Conservation (phyloP, 2,329 filamentous ascomycete species). For the Aspergillus sp. region DNA sequence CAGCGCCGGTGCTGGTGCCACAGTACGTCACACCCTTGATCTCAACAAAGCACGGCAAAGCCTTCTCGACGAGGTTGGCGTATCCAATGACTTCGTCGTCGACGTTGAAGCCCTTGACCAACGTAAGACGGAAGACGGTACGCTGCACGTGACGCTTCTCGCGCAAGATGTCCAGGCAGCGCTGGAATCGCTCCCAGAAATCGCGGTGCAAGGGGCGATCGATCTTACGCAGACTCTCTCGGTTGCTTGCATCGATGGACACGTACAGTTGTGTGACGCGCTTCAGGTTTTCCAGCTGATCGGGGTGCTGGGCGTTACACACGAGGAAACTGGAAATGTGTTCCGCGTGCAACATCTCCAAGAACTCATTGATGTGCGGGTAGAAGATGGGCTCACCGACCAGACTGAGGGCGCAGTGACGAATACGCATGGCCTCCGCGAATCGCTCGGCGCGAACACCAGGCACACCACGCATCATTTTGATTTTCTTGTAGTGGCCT, state of each 20-base stretch:
- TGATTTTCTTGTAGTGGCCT: constrained; percentile 95
- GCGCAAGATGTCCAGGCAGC: constrained; percentile 84
- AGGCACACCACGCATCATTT: constrained; percentile 91
- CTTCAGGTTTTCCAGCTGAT: constrained; percentile 76
- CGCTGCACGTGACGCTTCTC: constrained; percentile 81
- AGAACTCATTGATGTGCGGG: constrained; percentile 91
- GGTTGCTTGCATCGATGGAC: constrained; percentile 90
- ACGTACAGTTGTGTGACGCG: constrained; percentile 96
- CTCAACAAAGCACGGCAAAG: constrained; percentile 88
- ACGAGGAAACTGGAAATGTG: constrained; percentile 93
- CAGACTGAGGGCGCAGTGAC: constrained; percentile 86
- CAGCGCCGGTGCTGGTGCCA: constrained; percentile 80
- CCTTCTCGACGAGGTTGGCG: constrained; percentile 80
- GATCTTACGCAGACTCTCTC: constrained; percentile 81
- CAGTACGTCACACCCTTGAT: constrained; percentile 97
- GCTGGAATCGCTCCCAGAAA: constrained; percentile 94
- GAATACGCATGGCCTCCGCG: constrained; percentile 86
- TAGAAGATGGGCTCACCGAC: constrained; percentile 99
- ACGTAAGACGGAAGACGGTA: constrained; percentile 89
- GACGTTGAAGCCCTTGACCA: constrained; percentile 97
- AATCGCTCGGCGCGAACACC: constrained; percentile 91
- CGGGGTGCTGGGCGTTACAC: constrained; percentile 95
- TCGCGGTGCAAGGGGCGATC: constrained; percentile 91
- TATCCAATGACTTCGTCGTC: constrained; percentile 92
- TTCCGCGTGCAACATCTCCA: constrained; percentile 77